phyloP scores from a whole-genome alignment of 176 grass and related monocot genomes.

The Aegilops bicornis region DNA sequence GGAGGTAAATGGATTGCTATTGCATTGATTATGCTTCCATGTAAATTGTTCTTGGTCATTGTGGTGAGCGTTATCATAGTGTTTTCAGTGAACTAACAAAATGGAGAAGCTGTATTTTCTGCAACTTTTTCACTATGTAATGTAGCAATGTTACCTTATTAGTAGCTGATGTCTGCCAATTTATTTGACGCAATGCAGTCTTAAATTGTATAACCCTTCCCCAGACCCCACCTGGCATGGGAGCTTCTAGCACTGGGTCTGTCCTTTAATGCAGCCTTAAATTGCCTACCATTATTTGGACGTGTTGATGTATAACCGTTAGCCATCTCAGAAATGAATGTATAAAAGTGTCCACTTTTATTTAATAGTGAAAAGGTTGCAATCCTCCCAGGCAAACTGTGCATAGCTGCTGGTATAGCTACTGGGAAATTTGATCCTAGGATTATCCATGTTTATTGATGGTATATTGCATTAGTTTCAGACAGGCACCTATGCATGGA shows the following conservation, averaged over 20 bases:
- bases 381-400: not conserved
- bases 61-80: not conserved
- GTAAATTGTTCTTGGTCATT: conserved; percentile 2
- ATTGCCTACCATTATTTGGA: not conserved
- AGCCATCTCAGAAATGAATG: not conserved
- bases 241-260: too few relatives aligned
- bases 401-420: conserved; percentile 5
- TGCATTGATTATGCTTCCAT: conserved; percentile 13
- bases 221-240: too few relatives aligned
- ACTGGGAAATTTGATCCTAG: not conserved
- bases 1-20: conserved; percentile 63
- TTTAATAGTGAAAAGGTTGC: too few relatives aligned
- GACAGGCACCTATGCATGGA: not conserved
- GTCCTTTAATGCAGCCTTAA: not conserved
- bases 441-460: not conserved
- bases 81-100: not conserved
- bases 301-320: not conserved
- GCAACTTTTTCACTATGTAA: conserved; percentile 6
- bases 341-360: not conserved
- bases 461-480: conserved; percentile 10
- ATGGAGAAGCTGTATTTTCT: not conserved
- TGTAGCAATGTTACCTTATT: conserved; percentile 15
- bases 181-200: not conserved
- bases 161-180: not conserved
- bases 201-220: too few relatives aligned